phyloP scores from a whole-genome alignment of 768 basidiomycete species.

The Baorangia bicolor region DNA sequence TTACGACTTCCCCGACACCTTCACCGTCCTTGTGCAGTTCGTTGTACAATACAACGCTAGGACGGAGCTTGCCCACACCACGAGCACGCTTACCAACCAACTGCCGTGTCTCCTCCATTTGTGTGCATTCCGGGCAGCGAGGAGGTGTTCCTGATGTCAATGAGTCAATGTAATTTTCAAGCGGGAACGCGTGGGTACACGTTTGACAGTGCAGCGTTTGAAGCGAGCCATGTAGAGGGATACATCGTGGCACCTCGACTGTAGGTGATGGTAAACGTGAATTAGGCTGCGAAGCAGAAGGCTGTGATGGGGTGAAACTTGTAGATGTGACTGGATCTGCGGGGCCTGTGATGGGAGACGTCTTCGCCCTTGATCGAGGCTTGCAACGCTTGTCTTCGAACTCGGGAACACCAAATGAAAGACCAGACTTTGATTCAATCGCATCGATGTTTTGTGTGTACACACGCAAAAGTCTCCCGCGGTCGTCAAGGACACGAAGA shows the following conservation, averaged over 20 bases:
- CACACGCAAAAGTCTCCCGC: constrained; percentile 75
- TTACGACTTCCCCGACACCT: constrained; percentile 80
- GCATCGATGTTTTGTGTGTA: constrained; percentile 96
- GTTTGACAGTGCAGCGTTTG: constrained; percentile 76
- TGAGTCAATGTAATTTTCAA: constrained; percentile 57
- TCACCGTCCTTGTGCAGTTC: constrained; percentile 87
- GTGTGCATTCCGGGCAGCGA: constrained; percentile 76
- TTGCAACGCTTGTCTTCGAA: constrained; percentile 58
- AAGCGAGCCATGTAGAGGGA: constrained; percentile 88
- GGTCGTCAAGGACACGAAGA: constrained; percentile 71
- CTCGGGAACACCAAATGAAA: constrained; percentile 82
- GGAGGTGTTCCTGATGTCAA: constrained; percentile 65
- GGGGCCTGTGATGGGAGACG: constrained; percentile 16
- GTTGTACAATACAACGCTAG: constrained; percentile 89
- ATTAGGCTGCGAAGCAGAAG: constrained; percentile 19
- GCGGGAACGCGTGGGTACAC: constrained; percentile 71
- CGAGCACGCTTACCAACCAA: constrained; percentile 76
- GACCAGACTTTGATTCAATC: constrained; percentile 82
- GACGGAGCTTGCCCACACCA: constrained; percentile 76
- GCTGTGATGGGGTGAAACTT: constrained; percentile 15
- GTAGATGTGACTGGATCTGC: constrained; percentile 16
- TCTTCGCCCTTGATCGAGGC: constrained; percentile 47
- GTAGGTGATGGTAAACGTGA: constrained; percentile 52
- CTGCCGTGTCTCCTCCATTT: constrained; percentile 65
- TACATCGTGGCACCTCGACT: constrained; percentile 69